phyloP scores from a whole-genome alignment of 73 alveolate species.

The Loxodes magnus region DNA sequence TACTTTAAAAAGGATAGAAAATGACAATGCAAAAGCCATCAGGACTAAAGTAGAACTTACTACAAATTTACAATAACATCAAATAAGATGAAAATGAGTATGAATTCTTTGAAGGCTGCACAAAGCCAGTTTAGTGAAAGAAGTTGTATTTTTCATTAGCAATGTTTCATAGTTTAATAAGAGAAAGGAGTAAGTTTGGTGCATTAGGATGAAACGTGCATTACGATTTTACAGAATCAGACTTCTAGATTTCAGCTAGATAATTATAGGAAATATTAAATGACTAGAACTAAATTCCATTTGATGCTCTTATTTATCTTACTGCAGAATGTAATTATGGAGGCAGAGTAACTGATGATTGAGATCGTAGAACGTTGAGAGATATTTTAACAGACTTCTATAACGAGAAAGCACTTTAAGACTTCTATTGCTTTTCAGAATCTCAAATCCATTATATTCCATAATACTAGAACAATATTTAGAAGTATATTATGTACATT shows the following conservation, averaged over 20 bases:
- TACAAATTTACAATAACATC: constrained; percentile 54
- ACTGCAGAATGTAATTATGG: constrained; percentile 96
- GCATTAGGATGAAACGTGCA: constrained; percentile 99
- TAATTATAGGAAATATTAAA: constrained; percentile 72
- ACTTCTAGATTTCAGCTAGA: constrained; percentile 81
- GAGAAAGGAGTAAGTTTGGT: constrained; percentile 98
- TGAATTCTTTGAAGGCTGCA: constrained; percentile 42
- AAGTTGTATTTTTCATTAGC: constrained; percentile 40
- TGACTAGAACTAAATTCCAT: constrained; percentile 68
- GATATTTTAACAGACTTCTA: constrained; percentile 75
- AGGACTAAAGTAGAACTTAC: constrained; percentile 65
- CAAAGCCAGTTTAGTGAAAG: constrained; percentile 43
- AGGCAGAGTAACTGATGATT: constrained; percentile 96
- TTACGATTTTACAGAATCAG: constrained; percentile 86
- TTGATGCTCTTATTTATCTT: constrained; percentile 79
- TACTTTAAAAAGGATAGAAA: constrained; percentile 56
- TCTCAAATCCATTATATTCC: constrained; percentile 61
- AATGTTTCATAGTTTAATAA: constrained; percentile 75
- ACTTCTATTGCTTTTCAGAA: constrained; percentile 41
- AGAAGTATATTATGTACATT: constrained; percentile 59
- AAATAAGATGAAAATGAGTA: constrained; percentile 43
- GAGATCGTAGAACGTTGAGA: constrained; percentile 82
- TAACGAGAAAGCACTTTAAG: constrained; percentile 35
- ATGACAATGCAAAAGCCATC: constrained; percentile 83
- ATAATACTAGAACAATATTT: constrained; percentile 64